Base-by-base conservation (phyloP, 2,329 filamentous ascomycete species). In the Fusarium secorum region DNA sequence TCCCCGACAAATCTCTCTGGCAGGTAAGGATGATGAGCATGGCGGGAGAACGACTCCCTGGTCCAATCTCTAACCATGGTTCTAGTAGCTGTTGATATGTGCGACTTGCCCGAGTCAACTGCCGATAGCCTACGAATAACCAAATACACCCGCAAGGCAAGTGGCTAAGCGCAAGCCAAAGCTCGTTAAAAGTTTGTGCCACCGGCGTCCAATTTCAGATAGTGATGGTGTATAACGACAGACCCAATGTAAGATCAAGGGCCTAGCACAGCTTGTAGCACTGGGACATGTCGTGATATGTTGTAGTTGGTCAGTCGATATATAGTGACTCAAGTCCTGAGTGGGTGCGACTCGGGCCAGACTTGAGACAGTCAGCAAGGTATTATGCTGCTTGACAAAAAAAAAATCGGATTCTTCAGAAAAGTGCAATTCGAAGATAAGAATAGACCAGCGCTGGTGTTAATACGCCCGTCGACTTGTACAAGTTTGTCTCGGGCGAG, bases 1-100 rank as follows among this genome's bases (percentile, higher is more conserved):
- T 78, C 78, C 7, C 67, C 56, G 20, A 69, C 62, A 67, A 77
- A 80, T 60, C 79, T 74, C 28, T 80, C 79, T 11, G 74, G 52
- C 8, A 74, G 64, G 48, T 79, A 79, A 14, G 76, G 65, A 15
- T 75, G 69, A 39, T 80, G 75, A 39, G 81, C 79, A 75, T 80
- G 76, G 36, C 81, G 81, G 76, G 83, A 77, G 73, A 80, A 81
- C 26, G 78, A 68, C 33, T 83, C 81, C 78, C 83, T 79, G 48
- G 78, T 63, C 75, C 77, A 81, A 63, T 82, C 78, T 70, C 80
- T 81, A 53, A 83, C 83, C 83, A 85, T 85, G 66, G 26, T 66
- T 28, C 18, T 54, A 46, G 44, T 18, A 42, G 18, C 52, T 70
- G 30, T 26, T 51, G 36, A 22, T 46, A 39, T 20, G 22, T 67